Percentiles rank a stretch among this genome's conserved stretches.
Conservation (phyloP, 495 filamentous ascomycete genomes). For the Letharia lupina region DNA sequence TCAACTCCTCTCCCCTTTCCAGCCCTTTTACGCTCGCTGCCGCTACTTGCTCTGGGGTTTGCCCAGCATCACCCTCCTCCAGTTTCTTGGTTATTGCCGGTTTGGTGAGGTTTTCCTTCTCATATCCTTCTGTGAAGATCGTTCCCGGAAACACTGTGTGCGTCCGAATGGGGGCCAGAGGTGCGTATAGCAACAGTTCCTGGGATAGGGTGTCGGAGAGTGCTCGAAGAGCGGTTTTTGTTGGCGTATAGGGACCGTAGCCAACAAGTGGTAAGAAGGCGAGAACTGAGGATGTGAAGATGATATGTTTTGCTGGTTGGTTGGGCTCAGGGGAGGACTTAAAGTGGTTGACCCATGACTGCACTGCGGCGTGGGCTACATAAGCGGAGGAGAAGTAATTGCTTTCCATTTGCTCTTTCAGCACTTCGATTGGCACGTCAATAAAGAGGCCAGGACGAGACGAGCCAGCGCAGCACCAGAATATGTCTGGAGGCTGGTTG, state of each 20-base stretch:
- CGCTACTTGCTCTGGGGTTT: conserved; percentile 73
- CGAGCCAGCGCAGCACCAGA: conserved; percentile 86
- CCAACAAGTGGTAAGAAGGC: conserved; percentile 71
- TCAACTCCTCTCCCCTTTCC: conserved; percentile 70
- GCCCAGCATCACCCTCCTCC: conserved; percentile 71
- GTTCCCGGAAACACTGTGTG: conserved; percentile 81
- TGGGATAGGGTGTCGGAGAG: conserved; percentile 75
- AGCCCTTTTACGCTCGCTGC: conserved; percentile 57
- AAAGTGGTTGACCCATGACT: conserved; percentile 36
- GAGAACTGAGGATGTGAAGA: conserved; percentile 75
- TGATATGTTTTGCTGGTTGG: conserved; percentile 51
- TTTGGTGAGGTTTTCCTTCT: conserved; percentile 71
- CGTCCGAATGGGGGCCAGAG: conserved; percentile 56
- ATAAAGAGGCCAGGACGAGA: conserved; percentile 71
- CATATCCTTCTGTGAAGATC: conserved; percentile 67
- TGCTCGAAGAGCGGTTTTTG: conserved; percentile 76
- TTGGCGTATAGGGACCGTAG: conserved; percentile 78
- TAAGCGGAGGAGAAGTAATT: conserved; percentile 89
- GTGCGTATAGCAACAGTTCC: conserved; percentile 73
- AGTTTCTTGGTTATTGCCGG: conserved; percentile 71
- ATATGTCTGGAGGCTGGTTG: conserved; percentile 63
- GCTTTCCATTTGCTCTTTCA: conserved; percentile 76
- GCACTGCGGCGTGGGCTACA: conserved; percentile 60
- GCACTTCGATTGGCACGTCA: conserved; percentile 53
- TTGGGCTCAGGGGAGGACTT: conserved; percentile 26